phyloP scores from a whole-genome alignment of 768 basidiomycete species.

The Phlebiopsis gigantea region DNA sequence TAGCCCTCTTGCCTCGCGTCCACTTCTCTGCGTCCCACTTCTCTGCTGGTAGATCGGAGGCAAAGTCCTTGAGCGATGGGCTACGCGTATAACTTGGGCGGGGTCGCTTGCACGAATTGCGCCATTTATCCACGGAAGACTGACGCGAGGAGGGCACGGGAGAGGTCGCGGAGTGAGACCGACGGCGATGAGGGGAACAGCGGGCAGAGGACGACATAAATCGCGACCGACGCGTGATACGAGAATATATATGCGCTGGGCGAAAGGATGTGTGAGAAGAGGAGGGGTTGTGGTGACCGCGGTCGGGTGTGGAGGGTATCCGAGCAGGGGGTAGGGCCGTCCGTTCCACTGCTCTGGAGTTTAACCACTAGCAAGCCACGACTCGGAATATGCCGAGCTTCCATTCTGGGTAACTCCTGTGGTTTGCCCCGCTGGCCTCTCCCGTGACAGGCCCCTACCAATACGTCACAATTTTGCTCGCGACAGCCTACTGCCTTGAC shows the following conservation, averaged over 20 bases:
- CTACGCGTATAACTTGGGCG: constrained; percentile 34
- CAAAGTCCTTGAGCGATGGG: constrained; percentile 29
- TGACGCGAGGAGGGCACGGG: constrained; percentile 30
- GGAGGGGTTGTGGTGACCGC: background rate
- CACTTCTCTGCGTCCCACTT: constrained; percentile 51
- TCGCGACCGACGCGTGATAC: background rate
- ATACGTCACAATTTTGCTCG: no score
- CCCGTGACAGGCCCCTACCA: background rate
- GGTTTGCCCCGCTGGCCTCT: background rate
- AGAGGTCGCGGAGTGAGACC: constrained; percentile 49
- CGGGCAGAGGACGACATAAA: constrained; percentile 32
- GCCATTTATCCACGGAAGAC: constrained; percentile 35
- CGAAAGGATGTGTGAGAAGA: background rate
- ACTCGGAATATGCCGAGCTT: background rate
- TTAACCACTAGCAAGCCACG: constrained; percentile 5
- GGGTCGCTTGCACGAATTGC: constrained; percentile 44
- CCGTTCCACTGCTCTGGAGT: background rate
- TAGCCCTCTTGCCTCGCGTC: constrained; percentile 50
- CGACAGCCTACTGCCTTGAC: no score
- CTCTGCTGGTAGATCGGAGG: constrained; percentile 28
- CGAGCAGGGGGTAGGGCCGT: background rate
- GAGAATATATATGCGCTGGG: background rate
- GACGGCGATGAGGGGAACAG: constrained; percentile 35
- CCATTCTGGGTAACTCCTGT: background rate
- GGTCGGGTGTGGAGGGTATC: constrained; percentile 1